Conservation (phyloP, 192 early-diverging fungal species). For the Gaertneriomyces semiglobifer region DNA sequence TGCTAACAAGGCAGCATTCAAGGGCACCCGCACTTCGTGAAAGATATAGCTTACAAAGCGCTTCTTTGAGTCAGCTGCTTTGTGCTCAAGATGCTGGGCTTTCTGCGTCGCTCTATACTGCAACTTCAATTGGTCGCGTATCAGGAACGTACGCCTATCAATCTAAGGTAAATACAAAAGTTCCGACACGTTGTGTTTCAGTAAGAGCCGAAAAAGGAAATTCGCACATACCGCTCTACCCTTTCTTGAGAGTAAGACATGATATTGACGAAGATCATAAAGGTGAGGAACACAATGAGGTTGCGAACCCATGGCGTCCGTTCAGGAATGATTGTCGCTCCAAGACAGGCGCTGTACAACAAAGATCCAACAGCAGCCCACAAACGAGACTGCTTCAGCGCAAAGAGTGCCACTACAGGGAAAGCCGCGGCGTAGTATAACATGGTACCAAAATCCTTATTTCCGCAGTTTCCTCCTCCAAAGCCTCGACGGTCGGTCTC, state of each 20-base stretch:
- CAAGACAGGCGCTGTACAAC: background rate
- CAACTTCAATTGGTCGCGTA: conserved; percentile 28
- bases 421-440: conserved; percentile 24
- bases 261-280: conserved; percentile 17
- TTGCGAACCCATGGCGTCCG: conserved; percentile 2
- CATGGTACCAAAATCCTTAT: conserved; percentile 20
- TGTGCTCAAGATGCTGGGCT: conserved; percentile 29
- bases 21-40: conserved; percentile 30
- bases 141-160: conserved; percentile 21
- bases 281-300: conserved; percentile 12
- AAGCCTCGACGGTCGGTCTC: background rate
- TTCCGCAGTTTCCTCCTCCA: conserved; percentile 21
- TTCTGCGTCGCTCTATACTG: conserved; percentile 30
- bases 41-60: conserved; percentile 33
- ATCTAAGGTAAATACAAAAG: conserved; percentile 5
- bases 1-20: conserved; percentile 26
- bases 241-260: conserved; percentile 23
- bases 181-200: background rate
- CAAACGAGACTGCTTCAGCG: conserved; percentile 16
- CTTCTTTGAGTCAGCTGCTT: conserved; percentile 29
- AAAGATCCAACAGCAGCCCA: conserved; percentile 7
- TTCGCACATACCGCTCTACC: conserved; percentile 2
- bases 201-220: background rate
- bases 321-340: conserved; percentile 12
- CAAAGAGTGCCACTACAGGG: conserved; percentile 9